Conservation (phyloP, 2,329 filamentous ascomycete genomes). For the Penicillium sp. region DNA sequence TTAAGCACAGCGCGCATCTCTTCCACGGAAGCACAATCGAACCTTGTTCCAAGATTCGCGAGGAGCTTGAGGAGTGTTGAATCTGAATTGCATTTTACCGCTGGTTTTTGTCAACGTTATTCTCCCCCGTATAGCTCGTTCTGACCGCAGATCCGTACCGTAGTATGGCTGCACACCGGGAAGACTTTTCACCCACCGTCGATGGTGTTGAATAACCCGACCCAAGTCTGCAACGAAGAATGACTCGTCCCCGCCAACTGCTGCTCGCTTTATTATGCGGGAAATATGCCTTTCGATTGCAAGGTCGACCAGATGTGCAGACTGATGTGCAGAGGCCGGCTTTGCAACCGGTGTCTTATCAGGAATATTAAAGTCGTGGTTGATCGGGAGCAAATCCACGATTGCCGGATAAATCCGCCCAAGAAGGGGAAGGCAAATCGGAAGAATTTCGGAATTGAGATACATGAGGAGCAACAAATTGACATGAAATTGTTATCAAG, state of each 20-base stretch:
- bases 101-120: constrained; percentile 9
- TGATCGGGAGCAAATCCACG: background rate
- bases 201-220: constrained; percentile 16
- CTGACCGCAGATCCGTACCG: constrained; percentile 8
- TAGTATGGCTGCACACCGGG: constrained; percentile 21
- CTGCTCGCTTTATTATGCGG: constrained; percentile 1
- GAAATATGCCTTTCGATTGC: constrained; percentile 11
- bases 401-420: background rate
- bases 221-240: constrained; percentile 24
- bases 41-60: constrained; percentile 20
- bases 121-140: background rate
- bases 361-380: background rate
- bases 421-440: background rate
- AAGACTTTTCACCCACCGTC: constrained; percentile 15
- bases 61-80: constrained; percentile 21
- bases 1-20: constrained; percentile 22
- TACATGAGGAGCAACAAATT: background rate
- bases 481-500: background rate
- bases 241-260: constrained; percentile 14
- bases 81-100: constrained; percentile 32
- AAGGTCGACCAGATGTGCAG: constrained; percentile 6
- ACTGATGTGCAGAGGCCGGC: background rate
- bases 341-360: background rate
- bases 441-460: background rate
- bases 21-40: constrained; percentile 28